These are phyloP conservation scores for Diutina neorugosa DNA, from an alignment of 1,139 yeast genomes.

Conservation along the genomic window DNA sequence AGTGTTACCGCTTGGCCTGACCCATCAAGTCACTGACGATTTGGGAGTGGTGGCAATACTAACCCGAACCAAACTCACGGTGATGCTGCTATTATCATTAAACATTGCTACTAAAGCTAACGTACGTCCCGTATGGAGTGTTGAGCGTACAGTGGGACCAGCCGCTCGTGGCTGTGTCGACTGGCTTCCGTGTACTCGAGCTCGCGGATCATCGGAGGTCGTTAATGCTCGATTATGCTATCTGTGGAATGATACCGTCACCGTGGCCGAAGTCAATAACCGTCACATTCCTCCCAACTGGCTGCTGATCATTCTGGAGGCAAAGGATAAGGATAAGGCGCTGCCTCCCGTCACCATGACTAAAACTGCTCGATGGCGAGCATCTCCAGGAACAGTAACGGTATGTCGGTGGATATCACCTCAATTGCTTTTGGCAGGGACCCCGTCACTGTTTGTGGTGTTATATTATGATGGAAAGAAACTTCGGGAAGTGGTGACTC, in stretches of 20 bases:
- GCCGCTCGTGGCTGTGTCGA: conserved; percentile 24
- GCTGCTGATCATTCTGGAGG: conserved; percentile 17
- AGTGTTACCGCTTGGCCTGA: conserved; percentile 43
- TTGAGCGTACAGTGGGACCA: conserved; percentile 29
- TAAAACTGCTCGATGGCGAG: conserved; percentile 34
- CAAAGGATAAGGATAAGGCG: conserved; percentile 28
- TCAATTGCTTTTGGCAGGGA: background rate
- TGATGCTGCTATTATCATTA: conserved; percentile 45
- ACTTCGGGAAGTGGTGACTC: background rate
- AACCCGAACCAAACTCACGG: conserved; percentile 36
- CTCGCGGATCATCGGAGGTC: conserved; percentile 7
- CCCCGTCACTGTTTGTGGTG: background rate
- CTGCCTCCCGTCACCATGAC: conserved; percentile 27
- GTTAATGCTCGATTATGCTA: conserved; percentile 46
- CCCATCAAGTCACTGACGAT: conserved; percentile 38
- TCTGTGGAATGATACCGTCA: conserved; percentile 50
- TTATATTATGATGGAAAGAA: background rate
- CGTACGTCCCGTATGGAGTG: conserved; percentile 14
- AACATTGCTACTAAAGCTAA: conserved; percentile 17
- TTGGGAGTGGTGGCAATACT: conserved; percentile 53
- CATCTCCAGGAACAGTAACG: background rate
- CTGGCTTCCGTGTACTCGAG: conserved; percentile 41
- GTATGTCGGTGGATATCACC: background rate
- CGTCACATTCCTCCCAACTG: conserved; percentile 18
- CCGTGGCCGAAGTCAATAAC: conserved; percentile 40